These are phyloP conservation scores for Sporothrix schenckii DNA, from an alignment of 2,329 filamentous ascomycete species.

Conservation along the genomic window DNA sequence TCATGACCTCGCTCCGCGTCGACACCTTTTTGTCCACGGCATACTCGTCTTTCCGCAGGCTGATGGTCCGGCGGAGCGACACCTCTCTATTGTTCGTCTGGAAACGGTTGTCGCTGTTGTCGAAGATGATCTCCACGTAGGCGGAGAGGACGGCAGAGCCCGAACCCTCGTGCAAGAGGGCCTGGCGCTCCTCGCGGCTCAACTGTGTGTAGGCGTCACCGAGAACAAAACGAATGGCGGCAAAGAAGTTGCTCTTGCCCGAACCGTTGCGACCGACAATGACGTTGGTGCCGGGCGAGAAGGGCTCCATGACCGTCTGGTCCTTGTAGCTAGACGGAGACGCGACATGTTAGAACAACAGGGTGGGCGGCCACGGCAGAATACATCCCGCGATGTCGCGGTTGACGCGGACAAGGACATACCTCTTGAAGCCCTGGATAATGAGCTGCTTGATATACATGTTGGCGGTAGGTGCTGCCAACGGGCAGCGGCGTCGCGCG, in stretches of 20 bases:
- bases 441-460: slow-evolving; percentile 99
- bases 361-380: neutral
- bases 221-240: slow-evolving; percentile 95
- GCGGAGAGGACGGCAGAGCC: slow-evolving; percentile 98
- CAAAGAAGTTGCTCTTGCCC: slow-evolving; percentile 99
- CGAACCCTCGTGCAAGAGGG: slow-evolving; percentile 94
- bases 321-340: slow-evolving; percentile 82
- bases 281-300: slow-evolving; percentile 96
- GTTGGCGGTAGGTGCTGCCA: slow-evolving; percentile 45
- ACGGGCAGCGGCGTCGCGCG: slow-evolving; percentile 37
- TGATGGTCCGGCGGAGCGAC: slow-evolving; percentile 89
- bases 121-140: slow-evolving; percentile 99
- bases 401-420: slow-evolving; percentile 32
- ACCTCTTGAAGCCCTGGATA: slow-evolving; percentile 99
- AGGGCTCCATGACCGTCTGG: slow-evolving; percentile 97
- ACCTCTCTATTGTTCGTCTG: slow-evolving; percentile 90
- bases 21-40: slow-evolving; percentile 90
- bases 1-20: slow-evolving; percentile 91
- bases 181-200: slow-evolving; percentile 92
- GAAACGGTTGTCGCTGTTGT: slow-evolving; percentile 95
- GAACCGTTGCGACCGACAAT: slow-evolving; percentile 99
- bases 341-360: slow-evolving; percentile 35
- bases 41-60: slow-evolving; percentile 97
- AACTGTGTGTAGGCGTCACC: slow-evolving; percentile 97
- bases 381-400: neutral